Conservation (phyloP, 2,329 filamentous ascomycete genomes). For the Onygenales sp. region DNA sequence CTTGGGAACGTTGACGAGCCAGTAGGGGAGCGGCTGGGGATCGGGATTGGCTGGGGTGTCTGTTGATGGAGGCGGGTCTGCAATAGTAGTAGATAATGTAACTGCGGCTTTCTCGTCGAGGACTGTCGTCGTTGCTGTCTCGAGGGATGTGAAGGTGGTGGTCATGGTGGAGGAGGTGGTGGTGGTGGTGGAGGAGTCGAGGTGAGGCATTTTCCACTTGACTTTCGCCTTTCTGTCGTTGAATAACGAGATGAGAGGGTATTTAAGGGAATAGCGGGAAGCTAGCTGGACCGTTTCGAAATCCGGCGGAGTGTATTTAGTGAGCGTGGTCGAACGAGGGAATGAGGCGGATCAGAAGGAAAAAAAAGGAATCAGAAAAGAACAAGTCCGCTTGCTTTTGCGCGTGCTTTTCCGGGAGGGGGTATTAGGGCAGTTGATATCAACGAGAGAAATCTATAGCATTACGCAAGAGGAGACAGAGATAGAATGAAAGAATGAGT, state of each 20-base stretch:
- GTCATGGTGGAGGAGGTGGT: background rate
- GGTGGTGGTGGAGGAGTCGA: background rate
- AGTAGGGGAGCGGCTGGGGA: constrained; percentile 50
- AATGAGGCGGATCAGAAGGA: too few relatives aligned
- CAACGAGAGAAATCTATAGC: too few relatives aligned
- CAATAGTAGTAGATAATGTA: background rate
- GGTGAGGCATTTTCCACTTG: background rate
- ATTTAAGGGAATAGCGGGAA: constrained; percentile 8
- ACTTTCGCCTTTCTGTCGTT: too few relatives aligned
- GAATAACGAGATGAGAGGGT: too few relatives aligned
- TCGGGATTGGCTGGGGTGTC: constrained; percentile 16
- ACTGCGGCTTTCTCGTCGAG: background rate
- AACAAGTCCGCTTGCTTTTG: too few relatives aligned
- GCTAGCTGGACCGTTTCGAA: background rate
- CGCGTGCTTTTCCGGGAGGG: too few relatives aligned
- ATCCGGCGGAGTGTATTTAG: background rate
- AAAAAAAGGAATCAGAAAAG: too few relatives aligned
- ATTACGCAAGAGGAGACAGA: too few relatives aligned
- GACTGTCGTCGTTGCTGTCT: background rate
- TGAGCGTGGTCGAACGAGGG: too few relatives aligned
- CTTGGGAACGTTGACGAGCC: constrained; percentile 69
- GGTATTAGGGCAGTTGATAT: too few relatives aligned
- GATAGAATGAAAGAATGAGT: too few relatives aligned
- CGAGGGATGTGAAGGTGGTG: background rate
- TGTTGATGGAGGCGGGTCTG: constrained; percentile 11